Base-by-base conservation (phyloP, 495 filamentous ascomycete genomes). In the Penicillium bovifimosum region DNA sequence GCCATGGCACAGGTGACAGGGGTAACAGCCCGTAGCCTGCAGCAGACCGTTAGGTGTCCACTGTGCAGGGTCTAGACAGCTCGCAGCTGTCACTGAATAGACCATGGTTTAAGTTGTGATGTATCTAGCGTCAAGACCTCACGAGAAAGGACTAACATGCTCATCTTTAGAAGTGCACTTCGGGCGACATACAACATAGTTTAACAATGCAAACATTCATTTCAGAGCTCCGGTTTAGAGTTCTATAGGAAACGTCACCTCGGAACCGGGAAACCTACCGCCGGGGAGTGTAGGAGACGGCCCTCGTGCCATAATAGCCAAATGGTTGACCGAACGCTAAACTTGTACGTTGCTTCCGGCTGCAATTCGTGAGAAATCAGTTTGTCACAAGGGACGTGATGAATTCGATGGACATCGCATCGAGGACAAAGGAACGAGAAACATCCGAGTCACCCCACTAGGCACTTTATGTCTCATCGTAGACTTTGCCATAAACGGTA, bases 361-460 rank as follows among this genome's bases (percentile, higher is more conserved):
- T 36, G 11, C 9, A 52, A 24, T 59, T 59, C 53, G 54, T n/a
- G 31, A 40, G 36, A 35, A 20, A 29, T 10, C 16, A 36, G 18
- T 14, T 40, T 42, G 17, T 48, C 55, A 54, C 45, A 47, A 16
- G 50, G 35, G 20, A 24, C 20, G 20, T 24, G 32, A 5, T 17
- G 5, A 16, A 26, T 9, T 49, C 47, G 55, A 50, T 48, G 32
- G 39, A 47, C 18, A 47, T 43, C 50, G 54, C 50, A 47, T 24
- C 11, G 18, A 26, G 27, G 24, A 39, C 35, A 46, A 29, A 31
- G 54, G 60, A 59, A 65, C 32, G 31, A 36, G 16, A 55, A 55
- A n/a, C 43, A 57, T 56, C 63, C 63, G 57, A 49, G 51, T 65
- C 57, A 65, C 60, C 54, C 60, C 60, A 65, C 57, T 50, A 24